Base-by-base conservation (phyloP, 192 early-diverging fungal species). In the Helicostylum pulchrum region DNA sequence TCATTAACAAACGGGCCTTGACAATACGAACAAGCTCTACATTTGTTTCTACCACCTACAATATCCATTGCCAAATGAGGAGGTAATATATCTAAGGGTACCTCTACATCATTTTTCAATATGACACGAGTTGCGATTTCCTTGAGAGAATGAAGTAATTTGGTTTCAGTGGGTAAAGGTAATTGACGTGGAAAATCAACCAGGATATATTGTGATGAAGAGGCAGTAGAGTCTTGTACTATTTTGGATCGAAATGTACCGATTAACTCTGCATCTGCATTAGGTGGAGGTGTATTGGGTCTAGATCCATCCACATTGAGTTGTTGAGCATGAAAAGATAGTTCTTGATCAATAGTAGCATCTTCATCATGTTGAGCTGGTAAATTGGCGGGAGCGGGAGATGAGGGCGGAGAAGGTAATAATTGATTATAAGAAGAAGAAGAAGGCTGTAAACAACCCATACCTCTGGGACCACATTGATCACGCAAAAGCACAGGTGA, bases 1-100 rank as follows among this genome's bases (percentile, higher is more conserved):
- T 83, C 81, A 14, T 83, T 80, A 21, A 80, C 74, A 71, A 78
- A 83, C 0, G 81, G 70, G 1, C 32, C 34, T 5, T 56, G 61
- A 31, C 76, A 64, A 64, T 60, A 21, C 57, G 65, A 43, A 60
- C 71, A 73, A 9, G 39, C 11, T 31, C 61, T 51, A 49, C 26
- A 44, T 7, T 62, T 36, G 8, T 45, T 53, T 48, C 10, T 45
- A 12, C 8, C 44, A 4, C 17, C 46, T 17, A 4, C 12, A 17
- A 48, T 14, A 48, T 48, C 46, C 12, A 17, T 12, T 12, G 4
- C 56, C 67, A 80, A 30, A 71, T 68, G 48, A 64, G 43, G 23
- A 61, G 70, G 45, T 12, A 68, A 43, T 53, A 68, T n/a, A 67
- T 71, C 17, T 64, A 63, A 42, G 1, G 76, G 76, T 4, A 79